A percentile compares a stretch with the other conserved stretches of the same genome.
phyloP scores from a whole-genome alignment of 352 stramenopile species.

The Phytophthora pisi region DNA sequence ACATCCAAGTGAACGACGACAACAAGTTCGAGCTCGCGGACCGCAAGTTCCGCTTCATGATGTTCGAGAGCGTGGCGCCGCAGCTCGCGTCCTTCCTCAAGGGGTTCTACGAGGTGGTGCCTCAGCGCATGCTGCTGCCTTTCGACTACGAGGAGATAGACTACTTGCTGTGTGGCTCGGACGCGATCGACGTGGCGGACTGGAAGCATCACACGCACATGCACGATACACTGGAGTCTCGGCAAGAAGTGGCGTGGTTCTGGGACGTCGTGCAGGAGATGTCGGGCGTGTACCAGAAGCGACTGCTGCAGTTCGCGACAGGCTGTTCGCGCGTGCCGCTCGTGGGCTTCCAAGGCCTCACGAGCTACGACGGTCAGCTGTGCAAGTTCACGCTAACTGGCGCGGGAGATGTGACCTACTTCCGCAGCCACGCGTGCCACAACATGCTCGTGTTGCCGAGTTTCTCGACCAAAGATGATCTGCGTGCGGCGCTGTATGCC shows the following conservation, averaged over 20 bases:
- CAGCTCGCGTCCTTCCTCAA: conserved; percentile 91
- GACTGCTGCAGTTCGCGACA: conserved; percentile 83
- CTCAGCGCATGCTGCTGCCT: conserved; percentile 90
- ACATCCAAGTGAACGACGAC: conserved; percentile 93
- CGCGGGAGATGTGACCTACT: conserved; percentile 24
- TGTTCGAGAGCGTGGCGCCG: conserved; percentile 92
- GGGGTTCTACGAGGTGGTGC: conserved; percentile 97
- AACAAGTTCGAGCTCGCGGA: conserved; percentile 96
- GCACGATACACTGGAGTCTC: conserved; percentile 25
- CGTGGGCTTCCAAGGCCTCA: conserved; percentile 66
- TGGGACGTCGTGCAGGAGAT: conserved; percentile 89
- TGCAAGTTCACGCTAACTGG: conserved; percentile 66
- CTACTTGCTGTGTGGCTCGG: conserved; percentile 93
- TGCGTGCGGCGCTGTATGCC: conserved; percentile 54
- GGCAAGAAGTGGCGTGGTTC: conserved; percentile 42
- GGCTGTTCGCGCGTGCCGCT: conserved; percentile 73
- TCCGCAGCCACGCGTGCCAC: conserved; percentile 68
- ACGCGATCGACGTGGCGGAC: conserved; percentile 93
- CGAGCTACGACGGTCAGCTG: conserved; percentile 72
- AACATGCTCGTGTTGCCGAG: conserved; percentile 94
- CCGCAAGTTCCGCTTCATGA: conserved; percentile 93
- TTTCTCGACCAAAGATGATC: conserved; percentile 85
- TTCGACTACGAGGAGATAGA: conserved; percentile 98
- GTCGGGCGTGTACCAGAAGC: conserved; percentile 59
- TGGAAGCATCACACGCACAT: conserved; percentile 87